Percentiles rank a stretch among this genome's conserved stretches.
These are phyloP conservation scores for Pleurozium schreberi DNA, from an alignment of 225 moss, liverwort and hornwort genomes.

Conservation along the genomic window DNA sequence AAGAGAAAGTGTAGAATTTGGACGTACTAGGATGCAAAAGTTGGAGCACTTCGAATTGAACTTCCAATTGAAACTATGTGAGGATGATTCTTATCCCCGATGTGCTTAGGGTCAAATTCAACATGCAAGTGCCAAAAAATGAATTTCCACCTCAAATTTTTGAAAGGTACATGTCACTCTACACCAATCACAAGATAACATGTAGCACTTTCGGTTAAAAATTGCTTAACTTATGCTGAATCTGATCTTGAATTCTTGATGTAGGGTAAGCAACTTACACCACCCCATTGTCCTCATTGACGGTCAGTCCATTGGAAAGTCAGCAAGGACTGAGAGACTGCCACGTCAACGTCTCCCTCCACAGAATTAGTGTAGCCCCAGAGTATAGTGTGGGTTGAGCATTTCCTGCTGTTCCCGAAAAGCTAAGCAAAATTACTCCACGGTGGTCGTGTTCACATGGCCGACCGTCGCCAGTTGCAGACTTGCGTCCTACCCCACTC, in stretches of 20 bases:
- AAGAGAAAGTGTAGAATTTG: no score
- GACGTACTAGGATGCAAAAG: no score
- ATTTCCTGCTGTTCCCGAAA: not conserved
- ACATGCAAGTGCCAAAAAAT: not conserved
- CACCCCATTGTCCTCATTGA: not conserved
- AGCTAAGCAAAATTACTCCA: not conserved
- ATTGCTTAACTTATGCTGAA: not conserved
- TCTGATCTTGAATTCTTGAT: not conserved
- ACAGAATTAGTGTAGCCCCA: not conserved
- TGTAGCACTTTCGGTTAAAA: not conserved
- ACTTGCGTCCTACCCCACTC: not conserved
- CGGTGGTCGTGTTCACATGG: not conserved
- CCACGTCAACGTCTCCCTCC: not conserved
- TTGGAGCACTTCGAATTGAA: no score
- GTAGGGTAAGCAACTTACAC: not conserved
- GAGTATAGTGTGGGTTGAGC: not conserved
- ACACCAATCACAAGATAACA: not conserved
- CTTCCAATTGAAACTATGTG: no score
- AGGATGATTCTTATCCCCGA: no score
- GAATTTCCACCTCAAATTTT: not conserved
- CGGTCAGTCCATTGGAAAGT: not conserved
- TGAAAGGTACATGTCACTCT: not conserved
- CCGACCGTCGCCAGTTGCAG: not conserved
- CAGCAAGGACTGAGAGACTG: not conserved
- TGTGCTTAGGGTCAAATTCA: no score